These are phyloP conservation scores for Tephrocybe sp. DNA, from an alignment of 768 basidiomycete genomes.

Conservation along the genomic window DNA sequence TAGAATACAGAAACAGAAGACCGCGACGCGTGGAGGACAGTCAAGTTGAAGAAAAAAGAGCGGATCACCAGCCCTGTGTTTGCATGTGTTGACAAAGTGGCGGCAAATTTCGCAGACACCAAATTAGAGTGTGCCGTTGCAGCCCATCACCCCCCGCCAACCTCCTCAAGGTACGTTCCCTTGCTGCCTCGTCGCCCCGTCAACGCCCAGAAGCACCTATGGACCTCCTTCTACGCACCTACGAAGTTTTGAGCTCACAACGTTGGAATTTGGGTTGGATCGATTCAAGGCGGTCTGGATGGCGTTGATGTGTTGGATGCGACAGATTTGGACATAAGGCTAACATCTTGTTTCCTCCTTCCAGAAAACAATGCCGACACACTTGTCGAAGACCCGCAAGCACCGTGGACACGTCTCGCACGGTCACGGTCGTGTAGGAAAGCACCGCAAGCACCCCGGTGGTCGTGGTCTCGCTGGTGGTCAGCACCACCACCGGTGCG, in stretches of 20 bases:
- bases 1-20: constrained; percentile 10
- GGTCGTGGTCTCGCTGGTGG: constrained; percentile 99
- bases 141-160: constrained; percentile 42
- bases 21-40: neutral
- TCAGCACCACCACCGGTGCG: constrained; percentile 96
- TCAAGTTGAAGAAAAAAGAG: constrained; percentile 10
- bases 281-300: constrained; percentile 44
- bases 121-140: constrained; percentile 22
- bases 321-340: constrained; percentile 22
- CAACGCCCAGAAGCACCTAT: neutral
- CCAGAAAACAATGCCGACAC: constrained; percentile 83
- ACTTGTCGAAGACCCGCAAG: constrained; percentile 95
- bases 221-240: constrained; percentile 5
- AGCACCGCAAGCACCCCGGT: constrained; percentile 99
- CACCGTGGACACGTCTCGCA: constrained; percentile 99
- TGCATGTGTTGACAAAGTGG: constrained; percentile 29
- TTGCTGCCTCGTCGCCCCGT: constrained; percentile 16
- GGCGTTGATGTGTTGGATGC: constrained; percentile 31
- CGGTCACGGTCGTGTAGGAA: constrained; percentile 99
- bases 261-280: constrained; percentile 38
- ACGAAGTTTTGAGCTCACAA: constrained; percentile 19
- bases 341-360: constrained; percentile 16
- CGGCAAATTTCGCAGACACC: constrained; percentile 21
- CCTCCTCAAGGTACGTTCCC: constrained; percentile 68
- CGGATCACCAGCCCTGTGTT: constrained; percentile 18